Conservation (phyloP, 2,329 filamentous ascomycete species). For the Penicillium sp. region DNA sequence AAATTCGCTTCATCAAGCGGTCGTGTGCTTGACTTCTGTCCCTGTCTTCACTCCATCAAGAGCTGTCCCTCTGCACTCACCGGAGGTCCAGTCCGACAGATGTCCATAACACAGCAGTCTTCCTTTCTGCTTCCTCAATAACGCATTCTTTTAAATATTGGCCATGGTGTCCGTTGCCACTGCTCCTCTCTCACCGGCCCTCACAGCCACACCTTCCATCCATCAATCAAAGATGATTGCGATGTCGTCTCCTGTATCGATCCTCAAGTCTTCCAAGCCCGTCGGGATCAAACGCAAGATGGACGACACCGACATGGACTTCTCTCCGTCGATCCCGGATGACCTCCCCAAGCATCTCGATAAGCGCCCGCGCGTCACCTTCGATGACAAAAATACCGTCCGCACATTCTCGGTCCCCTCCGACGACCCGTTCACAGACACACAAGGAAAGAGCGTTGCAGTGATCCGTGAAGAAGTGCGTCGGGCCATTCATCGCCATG, state of each 20-base stretch:
- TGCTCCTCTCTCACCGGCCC: conserved; percentile 27
- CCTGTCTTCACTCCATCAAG: conserved; percentile 3
- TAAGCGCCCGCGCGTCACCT: conserved; percentile 45
- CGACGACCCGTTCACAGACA: conserved; percentile 20
- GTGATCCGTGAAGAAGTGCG: conserved; percentile 63
- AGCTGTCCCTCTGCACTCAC: conserved; percentile 3
- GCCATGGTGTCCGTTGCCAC: conserved; percentile 38
- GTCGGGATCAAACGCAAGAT: conserved; percentile 39
- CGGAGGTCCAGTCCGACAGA: conserved; percentile 18
- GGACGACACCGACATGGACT: conserved; percentile 35
- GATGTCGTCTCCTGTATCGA: conserved; percentile 35
- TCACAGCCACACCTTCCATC: conserved; percentile 23
- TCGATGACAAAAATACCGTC: conserved; percentile 40
- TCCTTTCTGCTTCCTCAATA: conserved; percentile 4
- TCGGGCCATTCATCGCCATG: conserved; percentile 56
- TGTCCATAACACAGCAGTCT: conserved; percentile 18
- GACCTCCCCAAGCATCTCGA: conserved; percentile 29
- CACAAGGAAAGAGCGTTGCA: conserved; percentile 54
- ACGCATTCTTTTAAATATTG: conserved; percentile 6
- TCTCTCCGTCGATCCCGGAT: conserved; percentile 35
- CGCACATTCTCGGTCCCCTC: conserved; percentile 39
- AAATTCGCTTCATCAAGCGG: not conserved
- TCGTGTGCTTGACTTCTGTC: not conserved
- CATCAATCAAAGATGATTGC: conserved; percentile 33
- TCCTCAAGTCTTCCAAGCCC: conserved; percentile 38